These are phyloP conservation scores for Globisporangium sylvaticum DNA, from an alignment of 352 stramenopile genomes.

Conservation along the genomic window DNA sequence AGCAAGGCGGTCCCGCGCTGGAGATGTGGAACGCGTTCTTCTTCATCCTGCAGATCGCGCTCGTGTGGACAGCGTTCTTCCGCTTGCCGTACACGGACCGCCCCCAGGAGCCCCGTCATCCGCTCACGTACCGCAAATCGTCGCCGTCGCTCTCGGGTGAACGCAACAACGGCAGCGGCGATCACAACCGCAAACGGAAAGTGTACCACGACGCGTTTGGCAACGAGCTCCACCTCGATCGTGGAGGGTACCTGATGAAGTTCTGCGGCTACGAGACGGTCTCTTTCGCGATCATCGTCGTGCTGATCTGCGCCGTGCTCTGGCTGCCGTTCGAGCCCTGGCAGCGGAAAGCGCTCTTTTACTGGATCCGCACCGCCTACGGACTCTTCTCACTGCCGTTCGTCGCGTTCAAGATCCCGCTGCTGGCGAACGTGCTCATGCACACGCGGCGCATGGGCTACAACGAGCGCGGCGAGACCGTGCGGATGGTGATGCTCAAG, in stretches of 20 bases:
- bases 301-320: constrained; percentile 51
- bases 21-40: constrained; percentile 73
- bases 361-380: constrained; percentile 86
- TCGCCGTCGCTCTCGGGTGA: constrained; percentile 22
- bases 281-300: constrained; percentile 71
- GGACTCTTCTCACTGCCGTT: constrained; percentile 87
- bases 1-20: constrained; percentile 48
- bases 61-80: constrained; percentile 85
- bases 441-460: constrained; percentile 86
- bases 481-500: constrained; percentile 40
- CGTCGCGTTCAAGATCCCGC: constrained; percentile 82
- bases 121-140: constrained; percentile 49
- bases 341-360: constrained; percentile 80
- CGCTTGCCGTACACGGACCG: constrained; percentile 77
- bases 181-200: constrained; percentile 13
- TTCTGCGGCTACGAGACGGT: constrained; percentile 84
- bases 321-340: constrained; percentile 68
- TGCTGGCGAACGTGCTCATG: constrained; percentile 79
- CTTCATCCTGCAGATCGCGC: constrained; percentile 78
- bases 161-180: not conserved
- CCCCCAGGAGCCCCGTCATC: constrained; percentile 45
- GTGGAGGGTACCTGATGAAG: constrained; percentile 84
- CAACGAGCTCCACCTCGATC: constrained; percentile 73
- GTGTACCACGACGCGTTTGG: constrained; percentile 80
- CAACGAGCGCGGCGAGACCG: constrained; percentile 73